Conservation (phyloP, 495 filamentous ascomycete species). For the Penicillium salamii region DNA sequence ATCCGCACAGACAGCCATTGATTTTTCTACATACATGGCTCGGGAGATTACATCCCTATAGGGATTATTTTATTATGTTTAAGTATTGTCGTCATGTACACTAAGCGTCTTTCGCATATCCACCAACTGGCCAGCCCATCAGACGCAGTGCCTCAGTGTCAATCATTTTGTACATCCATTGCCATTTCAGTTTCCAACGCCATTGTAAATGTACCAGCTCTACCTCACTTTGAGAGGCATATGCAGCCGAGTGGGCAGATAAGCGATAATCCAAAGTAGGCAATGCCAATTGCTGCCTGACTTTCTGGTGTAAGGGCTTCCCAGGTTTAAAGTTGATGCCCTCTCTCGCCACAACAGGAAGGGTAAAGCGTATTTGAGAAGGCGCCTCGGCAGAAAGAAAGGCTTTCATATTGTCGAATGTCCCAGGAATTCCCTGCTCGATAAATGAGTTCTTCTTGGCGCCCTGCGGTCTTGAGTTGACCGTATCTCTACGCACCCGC, state of each 20-base stretch:
- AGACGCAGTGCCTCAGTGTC: constrained; percentile 33
- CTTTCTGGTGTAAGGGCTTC: background rate
- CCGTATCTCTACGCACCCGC: constrained; percentile 8
- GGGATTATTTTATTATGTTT: constrained; percentile 21
- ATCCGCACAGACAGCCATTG: constrained; percentile 15
- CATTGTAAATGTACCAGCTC: constrained; percentile 12
- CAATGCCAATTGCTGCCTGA: constrained; percentile 25
- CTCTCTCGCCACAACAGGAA: constrained; percentile 32
- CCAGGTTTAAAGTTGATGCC: background rate
- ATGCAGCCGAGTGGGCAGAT: background rate
- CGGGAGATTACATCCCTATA: constrained; percentile 21
- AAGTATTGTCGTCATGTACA: constrained; percentile 24
- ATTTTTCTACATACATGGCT: constrained; percentile 25
- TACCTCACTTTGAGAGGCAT: constrained; percentile 2
- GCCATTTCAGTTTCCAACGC: constrained; percentile 29
- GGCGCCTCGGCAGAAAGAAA: constrained; percentile 25
- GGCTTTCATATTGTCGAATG: constrained; percentile 6
- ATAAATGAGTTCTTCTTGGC: background rate
- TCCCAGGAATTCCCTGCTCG: background rate
- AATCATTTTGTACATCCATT: constrained; percentile 47
- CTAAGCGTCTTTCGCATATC: constrained; percentile 20
- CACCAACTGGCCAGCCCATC: constrained; percentile 28
- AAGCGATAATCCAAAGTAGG: constrained; percentile 29
- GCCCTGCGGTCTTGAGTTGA: background rate
- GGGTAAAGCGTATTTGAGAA: constrained; percentile 32